phyloP scores from a whole-genome alignment of 1,139 yeast genomes.

The Petasospora rhodanensis region DNA sequence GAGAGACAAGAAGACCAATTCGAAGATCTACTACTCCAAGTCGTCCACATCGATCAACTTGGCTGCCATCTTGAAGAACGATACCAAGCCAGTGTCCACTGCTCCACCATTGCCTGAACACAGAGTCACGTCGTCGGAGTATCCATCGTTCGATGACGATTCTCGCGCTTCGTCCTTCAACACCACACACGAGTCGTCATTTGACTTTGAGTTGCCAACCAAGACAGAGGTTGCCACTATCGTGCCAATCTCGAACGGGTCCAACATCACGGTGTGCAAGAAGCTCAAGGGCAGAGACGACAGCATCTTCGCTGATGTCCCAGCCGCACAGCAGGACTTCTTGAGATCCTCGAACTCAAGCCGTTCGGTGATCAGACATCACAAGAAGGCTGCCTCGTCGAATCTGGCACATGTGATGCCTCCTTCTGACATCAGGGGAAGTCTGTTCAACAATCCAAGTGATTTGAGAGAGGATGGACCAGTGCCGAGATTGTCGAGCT shows the following conservation, averaged over 20 bases:
- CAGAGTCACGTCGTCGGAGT: slow-evolving; percentile 22
- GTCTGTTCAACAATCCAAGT: slow-evolving; percentile 20
- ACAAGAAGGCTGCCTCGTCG: slow-evolving; percentile 19
- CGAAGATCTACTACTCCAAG: slow-evolving; percentile 24
- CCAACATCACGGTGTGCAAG: slow-evolving; percentile 22
- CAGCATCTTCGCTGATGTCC: slow-evolving; percentile 22
- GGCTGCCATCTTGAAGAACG: slow-evolving; percentile 34
- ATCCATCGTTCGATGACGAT: slow-evolving; percentile 15
- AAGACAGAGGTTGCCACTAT: slow-evolving; percentile 39
- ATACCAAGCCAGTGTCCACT: slow-evolving; percentile 3
- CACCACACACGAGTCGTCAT: slow-evolving; percentile 18
- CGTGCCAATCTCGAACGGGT: slow-evolving; percentile 28
- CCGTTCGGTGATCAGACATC: slow-evolving; percentile 20
- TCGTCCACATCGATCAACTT: slow-evolving; percentile 34
- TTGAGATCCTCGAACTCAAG: slow-evolving; percentile 15
- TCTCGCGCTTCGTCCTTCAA: slow-evolving; percentile 6
- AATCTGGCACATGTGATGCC: slow-evolving; percentile 9
- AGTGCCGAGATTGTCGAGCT: slow-evolving; percentile 8
- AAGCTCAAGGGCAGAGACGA: slow-evolving; percentile 15
- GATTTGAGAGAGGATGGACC: slow-evolving; percentile 18
- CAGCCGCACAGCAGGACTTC: slow-evolving; percentile 8
- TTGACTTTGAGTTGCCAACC: slow-evolving; percentile 25
- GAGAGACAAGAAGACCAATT: slow-evolving; percentile 14
- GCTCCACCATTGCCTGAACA: slow-evolving; percentile 14
- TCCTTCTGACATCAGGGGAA: slow-evolving; percentile 21